phyloP scores from a whole-genome alignment of 441 rosid genomes.

The Pelargonium fulgidum region DNA sequence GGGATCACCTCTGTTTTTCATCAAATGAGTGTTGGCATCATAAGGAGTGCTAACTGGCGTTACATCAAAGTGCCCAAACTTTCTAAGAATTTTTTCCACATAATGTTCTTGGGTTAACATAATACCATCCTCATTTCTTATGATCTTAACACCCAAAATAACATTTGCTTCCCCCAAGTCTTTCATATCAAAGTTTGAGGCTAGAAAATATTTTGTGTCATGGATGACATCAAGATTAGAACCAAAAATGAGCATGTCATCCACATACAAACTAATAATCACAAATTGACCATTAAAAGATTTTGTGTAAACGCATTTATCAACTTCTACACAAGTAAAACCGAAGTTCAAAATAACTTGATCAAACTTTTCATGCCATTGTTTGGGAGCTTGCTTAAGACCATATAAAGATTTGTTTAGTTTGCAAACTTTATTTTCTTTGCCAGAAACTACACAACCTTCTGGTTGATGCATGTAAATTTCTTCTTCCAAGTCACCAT shows the following conservation, averaged over 20 bases:
- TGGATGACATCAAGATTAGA: neutral
- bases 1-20: neutral
- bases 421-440: neutral
- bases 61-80: neutral
- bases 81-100: constrained; percentile 14
- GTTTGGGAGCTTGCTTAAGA: neutral
- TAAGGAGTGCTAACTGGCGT: constrained; percentile 1
- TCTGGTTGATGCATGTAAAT: too few relatives aligned
- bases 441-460: too few relatives aligned
- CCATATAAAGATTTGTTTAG: neutral
- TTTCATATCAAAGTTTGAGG: too few relatives aligned
- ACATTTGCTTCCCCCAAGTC: too few relatives aligned
- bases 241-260: neutral
- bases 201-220: neutral
- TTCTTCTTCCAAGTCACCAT: too few relatives aligned
- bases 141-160: too few relatives aligned
- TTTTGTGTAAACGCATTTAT: neutral
- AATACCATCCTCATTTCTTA: too few relatives aligned
- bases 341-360: neutral
- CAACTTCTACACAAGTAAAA: neutral
- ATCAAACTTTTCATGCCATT: neutral
- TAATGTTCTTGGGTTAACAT: neutral
- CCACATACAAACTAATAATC: neutral
- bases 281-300: too few relatives aligned
- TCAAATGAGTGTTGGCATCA: constrained; percentile 12